Percentiles rank a stretch among this genome's conserved stretches.
Conservation (phyloP, 2,329 filamentous ascomycete species). For the Colletotrichum acutatum region DNA sequence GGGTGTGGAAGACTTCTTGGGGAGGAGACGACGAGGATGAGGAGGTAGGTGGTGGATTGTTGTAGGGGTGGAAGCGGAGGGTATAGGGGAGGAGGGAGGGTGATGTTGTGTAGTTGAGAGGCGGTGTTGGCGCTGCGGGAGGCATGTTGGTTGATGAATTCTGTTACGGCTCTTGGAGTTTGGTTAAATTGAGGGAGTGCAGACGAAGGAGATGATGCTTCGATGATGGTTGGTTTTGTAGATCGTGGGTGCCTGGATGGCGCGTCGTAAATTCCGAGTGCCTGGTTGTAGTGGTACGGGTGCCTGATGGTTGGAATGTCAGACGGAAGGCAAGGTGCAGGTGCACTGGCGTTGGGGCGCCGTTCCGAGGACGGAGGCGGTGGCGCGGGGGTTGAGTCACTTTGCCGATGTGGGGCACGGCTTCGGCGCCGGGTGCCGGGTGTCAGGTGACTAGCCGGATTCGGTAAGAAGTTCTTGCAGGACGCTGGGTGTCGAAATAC, state of each 20-base stretch:
- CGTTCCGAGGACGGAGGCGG: slow-evolving; percentile 7
- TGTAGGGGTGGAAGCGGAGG: slow-evolving; percentile 25
- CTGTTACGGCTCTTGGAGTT: background rate
- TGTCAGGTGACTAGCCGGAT: background rate
- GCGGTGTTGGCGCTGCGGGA: slow-evolving; percentile 23
- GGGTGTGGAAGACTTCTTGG: background rate
- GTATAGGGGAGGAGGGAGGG: slow-evolving; percentile 15
- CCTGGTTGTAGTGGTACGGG: background rate
- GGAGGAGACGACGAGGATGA: background rate
- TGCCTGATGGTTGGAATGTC: slow-evolving; percentile 20
- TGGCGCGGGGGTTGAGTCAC: background rate
- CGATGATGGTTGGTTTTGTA: background rate
- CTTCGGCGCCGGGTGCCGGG: slow-evolving; percentile 3
- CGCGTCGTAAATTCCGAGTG: background rate
- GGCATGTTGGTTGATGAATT: slow-evolving; percentile 22
- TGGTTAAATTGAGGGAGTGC: background rate
- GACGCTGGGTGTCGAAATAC: background rate
- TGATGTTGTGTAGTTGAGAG: slow-evolving; percentile 29
- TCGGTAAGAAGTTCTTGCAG: background rate
- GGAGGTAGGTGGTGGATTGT: background rate
- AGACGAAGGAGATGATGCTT: background rate
- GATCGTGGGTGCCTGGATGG: background rate
- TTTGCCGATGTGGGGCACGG: slow-evolving; percentile 14
- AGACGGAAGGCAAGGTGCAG: background rate
- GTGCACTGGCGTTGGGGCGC: background rate